Percentiles rank a stretch among this genome's conserved stretches.
phyloP scores from a whole-genome alignment of 2,329 filamentous ascomycete genomes.

The Paraphaeosphaeria minitans region DNA sequence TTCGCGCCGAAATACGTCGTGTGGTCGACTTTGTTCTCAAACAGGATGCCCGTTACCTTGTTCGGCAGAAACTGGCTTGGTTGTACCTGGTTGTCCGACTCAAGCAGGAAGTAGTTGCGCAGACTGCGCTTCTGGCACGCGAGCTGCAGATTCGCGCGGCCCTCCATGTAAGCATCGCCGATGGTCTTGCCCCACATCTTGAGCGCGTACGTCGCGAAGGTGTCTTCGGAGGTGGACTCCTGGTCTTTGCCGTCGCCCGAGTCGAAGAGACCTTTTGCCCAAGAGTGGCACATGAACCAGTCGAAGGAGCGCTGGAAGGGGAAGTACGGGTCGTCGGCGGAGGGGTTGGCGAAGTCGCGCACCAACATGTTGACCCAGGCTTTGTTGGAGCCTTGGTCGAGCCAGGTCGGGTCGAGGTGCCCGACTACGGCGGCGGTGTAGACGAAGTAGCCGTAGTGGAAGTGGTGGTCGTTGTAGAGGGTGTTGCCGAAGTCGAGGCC shows the following conservation, averaged over 20 bases:
- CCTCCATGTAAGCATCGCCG: constrained; percentile 78
- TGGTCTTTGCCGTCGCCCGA: constrained; percentile 80
- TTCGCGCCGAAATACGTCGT: constrained; percentile 79
- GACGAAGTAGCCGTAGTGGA: constrained; percentile 84
- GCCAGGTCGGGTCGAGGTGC: constrained; percentile 78
- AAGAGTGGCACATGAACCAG: constrained; percentile 91
- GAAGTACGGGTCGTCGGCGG: constrained; percentile 69
- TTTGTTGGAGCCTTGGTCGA: constrained; percentile 66
- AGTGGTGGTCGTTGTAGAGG: constrained; percentile 74
- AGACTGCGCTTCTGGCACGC: constrained; percentile 76
- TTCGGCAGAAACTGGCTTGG: constrained; percentile 81
- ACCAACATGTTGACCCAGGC: constrained; percentile 84
- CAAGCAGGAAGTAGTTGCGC: constrained; percentile 83
- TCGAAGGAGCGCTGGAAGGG: constrained; percentile 78
- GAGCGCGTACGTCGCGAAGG: constrained; percentile 83
- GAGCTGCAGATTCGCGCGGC: constrained; percentile 80
- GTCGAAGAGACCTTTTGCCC: constrained; percentile 83
- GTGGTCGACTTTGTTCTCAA: constrained; percentile 97
- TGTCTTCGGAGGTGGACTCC: constrained; percentile 92
- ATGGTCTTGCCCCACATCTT: constrained; percentile 91
- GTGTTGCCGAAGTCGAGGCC: constrained; percentile 90
- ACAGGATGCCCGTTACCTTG: constrained; percentile 74
- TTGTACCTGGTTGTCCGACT: constrained; percentile 71
- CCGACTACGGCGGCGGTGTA: constrained; percentile 86
- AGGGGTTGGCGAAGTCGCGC: constrained; percentile 83